A percentile compares a stretch with the other conserved stretches of the same genome.
These are phyloP conservation scores for Magnaporthiopsis incrustans DNA, from an alignment of 2,329 filamentous ascomycete species.

Conservation along the genomic window DNA sequence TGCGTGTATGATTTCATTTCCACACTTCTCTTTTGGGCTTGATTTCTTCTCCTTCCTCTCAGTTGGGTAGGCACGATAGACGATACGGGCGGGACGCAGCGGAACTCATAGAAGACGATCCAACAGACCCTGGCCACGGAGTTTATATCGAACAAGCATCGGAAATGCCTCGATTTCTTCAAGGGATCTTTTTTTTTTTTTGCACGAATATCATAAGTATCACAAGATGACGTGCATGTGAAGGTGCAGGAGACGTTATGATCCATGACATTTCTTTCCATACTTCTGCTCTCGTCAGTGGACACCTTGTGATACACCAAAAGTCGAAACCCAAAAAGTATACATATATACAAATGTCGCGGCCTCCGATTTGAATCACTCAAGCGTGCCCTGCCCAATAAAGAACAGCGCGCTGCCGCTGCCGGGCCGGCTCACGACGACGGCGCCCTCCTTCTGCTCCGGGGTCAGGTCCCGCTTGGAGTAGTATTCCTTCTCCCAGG, in stretches of 20 bases:
- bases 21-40: neutral
- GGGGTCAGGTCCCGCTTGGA: slow-evolving; percentile 53
- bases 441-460: slow-evolving; percentile 68
- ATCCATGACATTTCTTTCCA: too few species aligned
- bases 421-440: slow-evolving; percentile 84
- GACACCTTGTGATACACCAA: neutral
- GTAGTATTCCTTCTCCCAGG: slow-evolving; percentile 79
- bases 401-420: slow-evolving; percentile 56
- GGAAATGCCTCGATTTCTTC: too few species aligned
- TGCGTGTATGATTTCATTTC: neutral
- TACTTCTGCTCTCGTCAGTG: too few species aligned
- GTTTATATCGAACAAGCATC: neutral
- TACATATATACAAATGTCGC: neutral
- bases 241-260: too few species aligned
- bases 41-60: neutral
- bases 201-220: too few species aligned
- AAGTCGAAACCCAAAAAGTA: neutral
- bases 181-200: too few species aligned
- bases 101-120: neutral
- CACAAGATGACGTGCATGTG: too few species aligned
- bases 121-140: neutral
- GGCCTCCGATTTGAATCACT: neutral
- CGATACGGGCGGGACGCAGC: neutral
- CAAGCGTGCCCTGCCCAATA: slow-evolving; percentile 22
- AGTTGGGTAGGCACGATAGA: neutral